Evolutionary conservation across 257 asterid species (phyloP).

Genomic region (Solanum appendiculatum): DNA sequence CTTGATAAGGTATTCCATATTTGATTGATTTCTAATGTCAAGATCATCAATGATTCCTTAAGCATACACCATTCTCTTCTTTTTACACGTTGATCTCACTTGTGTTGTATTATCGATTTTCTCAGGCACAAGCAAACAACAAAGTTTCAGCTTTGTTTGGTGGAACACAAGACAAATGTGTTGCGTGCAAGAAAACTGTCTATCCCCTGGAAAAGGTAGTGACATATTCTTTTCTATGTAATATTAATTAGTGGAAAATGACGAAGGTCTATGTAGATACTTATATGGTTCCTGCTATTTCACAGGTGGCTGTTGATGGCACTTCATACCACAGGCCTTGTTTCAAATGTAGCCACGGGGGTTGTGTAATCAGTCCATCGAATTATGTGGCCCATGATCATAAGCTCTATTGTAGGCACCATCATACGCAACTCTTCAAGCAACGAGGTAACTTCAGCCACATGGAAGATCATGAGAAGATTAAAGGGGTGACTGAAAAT

Average conservation of each 20-base stretch:
- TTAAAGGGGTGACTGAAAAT: constrained; percentile 15
- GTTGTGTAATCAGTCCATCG: constrained; percentile 74
- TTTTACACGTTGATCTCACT: not conserved
- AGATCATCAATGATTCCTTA: not conserved
- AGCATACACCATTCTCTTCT: not conserved
- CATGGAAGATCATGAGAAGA: constrained; percentile 32
- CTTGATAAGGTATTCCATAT: constrained; percentile 28
- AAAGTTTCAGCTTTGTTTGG: constrained; percentile 54
- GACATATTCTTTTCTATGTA: not conserved
- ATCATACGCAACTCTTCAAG: constrained; percentile 72
- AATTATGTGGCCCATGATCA: constrained; percentile 68
- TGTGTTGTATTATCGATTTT: not conserved
- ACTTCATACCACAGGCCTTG: constrained; percentile 56
- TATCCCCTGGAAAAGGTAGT: constrained; percentile 73
- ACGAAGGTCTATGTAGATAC: not conserved
- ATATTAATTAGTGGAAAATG: not conserved
- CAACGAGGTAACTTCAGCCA: constrained; percentile 71
- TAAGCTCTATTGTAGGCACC: constrained; percentile 69
- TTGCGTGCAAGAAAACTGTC: constrained; percentile 61
- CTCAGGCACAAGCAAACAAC: constrained; percentile 26
- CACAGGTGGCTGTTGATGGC: constrained; percentile 74
- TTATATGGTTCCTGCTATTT: not conserved
- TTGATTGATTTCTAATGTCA: not conserved
- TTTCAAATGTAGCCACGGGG: constrained; percentile 75
- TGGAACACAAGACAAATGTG: constrained; percentile 76